Evolutionary conservation across 2,329 filamentous ascomycete genomes (phyloP), one percentile per base, ranked within the genome.

Genomic region (Lomentospora prolificans): DNA sequence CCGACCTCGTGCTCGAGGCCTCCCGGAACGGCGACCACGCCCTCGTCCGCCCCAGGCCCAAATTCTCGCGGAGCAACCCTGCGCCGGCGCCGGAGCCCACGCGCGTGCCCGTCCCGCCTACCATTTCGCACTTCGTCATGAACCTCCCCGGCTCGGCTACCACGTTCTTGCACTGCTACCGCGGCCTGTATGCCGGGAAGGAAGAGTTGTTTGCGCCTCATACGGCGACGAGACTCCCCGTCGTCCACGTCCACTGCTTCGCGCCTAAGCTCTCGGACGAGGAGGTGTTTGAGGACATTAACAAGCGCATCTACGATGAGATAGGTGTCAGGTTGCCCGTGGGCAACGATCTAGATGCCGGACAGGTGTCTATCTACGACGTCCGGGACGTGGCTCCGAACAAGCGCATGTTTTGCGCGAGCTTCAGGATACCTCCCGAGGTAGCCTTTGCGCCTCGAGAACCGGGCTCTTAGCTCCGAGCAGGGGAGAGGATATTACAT

Each of bases 361-460:
- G 74, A 4, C 71, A 81, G 62, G 72, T 81, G 36, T 72, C 72
- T 0, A 80, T 90, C 60, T 72, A 82, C 58, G 82, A 87, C 58
- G 90, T 97, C 31, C 80, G 94, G 60, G 84, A 95, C 62, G 94
- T 99, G 56, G 89, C 90, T 57, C 94, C 94, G 4, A 86, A 89
- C 65, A 99, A 99, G 77, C 82, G 87, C 66, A 96, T 96, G 91
- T 97, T 92, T 70, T 97, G 94, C 69, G 92, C 90, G 28, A 95
- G 84, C 62, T 97, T 99, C 71, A 82, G 90, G 59, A 67, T 99
- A 58, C 94, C 94, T 2, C 71, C 75, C 31, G 84, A 89, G 63
- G 89, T 96, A 4, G 94, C 91, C 12, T 96, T 96, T 72, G 77
- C 80, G 24, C 60, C 71, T 50, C 63, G 68, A 60, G 56, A 27